A percentile compares a stretch with the other conserved stretches of the same genome.
These are phyloP conservation scores for Apiospora arundinis DNA, from an alignment of 2,329 filamentous ascomycete genomes.

Conservation along the genomic window DNA sequence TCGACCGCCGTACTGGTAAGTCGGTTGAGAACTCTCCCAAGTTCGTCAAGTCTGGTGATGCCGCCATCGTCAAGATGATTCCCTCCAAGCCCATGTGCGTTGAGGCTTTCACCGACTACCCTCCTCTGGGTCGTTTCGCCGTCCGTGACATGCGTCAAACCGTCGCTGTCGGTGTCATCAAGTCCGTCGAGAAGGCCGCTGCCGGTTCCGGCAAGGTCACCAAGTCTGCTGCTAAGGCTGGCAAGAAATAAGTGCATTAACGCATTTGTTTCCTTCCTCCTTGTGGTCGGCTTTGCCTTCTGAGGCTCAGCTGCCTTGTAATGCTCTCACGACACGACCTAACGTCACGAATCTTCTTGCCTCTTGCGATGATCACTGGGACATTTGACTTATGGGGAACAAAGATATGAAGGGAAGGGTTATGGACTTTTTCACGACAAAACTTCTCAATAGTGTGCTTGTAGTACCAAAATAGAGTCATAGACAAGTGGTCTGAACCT, in stretches of 20 bases:
- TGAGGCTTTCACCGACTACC: slow-evolving; percentile 99
- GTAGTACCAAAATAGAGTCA: slow-evolving; percentile 55
- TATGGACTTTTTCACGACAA: slow-evolving; percentile 45
- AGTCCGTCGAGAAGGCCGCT: slow-evolving; percentile 75
- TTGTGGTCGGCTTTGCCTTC: slow-evolving; percentile 12
- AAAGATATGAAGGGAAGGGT: slow-evolving; percentile 46
- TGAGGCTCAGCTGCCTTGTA: slow-evolving; percentile 23
- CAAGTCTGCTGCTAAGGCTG: slow-evolving; percentile 76
- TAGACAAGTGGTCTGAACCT: slow-evolving; percentile 30
- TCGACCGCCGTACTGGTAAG: slow-evolving; percentile 99
- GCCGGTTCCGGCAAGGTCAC: slow-evolving; percentile 68
- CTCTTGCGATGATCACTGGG: slow-evolving; percentile 51
- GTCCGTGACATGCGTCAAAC: slow-evolving; percentile 98
- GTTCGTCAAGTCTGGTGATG: slow-evolving; percentile 99
- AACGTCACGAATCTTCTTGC: slow-evolving; percentile 41
- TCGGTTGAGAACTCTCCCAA: slow-evolving; percentile 89
- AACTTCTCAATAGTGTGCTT: slow-evolving; percentile 53
- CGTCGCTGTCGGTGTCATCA: slow-evolving; percentile 95
- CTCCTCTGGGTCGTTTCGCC: slow-evolving; percentile 99
- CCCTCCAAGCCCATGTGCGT: slow-evolving; percentile 99
- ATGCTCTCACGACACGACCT: slow-evolving; percentile 34
- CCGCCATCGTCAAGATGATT: slow-evolving; percentile 99
- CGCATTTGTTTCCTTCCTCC: slow-evolving; percentile 24
- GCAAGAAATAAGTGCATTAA: slow-evolving; percentile 69
- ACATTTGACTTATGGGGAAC: slow-evolving; percentile 48